Evolutionary conservation across 2,329 filamentous ascomycete species (phyloP), one percentile per base, ranked within the genome.

Genomic region (Sporothrix euskadiensis): DNA sequence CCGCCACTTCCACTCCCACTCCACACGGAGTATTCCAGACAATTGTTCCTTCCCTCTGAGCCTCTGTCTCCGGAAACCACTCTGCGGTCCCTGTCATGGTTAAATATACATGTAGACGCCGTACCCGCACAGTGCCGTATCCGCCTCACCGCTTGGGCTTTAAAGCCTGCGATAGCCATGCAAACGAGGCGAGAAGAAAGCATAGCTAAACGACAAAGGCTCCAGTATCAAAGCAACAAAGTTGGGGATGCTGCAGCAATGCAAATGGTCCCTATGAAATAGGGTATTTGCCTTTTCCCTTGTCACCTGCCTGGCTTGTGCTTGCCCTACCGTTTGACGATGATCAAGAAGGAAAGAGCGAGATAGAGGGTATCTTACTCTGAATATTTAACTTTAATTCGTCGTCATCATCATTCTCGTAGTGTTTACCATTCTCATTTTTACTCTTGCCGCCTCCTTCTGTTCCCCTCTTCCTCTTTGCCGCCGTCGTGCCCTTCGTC

Each of bases 71-170:
- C 10, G 22, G 39, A 65, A 66, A 12, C 61, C 61, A 30, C 22
- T 14, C 5, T 4, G 9, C 6, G 30, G 3, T 49, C 44, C 41
- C 22, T 16, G 16, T 2, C 30, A 35, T 35, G 35, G 35, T 4
- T 3, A 14, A 44, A 14, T 32, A 49, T 47, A 56, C 66, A 69
- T 73, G 56, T 54, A 39, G 66, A 30, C 22, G 66, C 71, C 47
- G 73, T 74, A 39, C 12, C 69, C 69, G 73, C 74, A 75, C 72
- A 69, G 70, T 74, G 72, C 71, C 59, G 56, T 52, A 75, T 30
- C 49, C 35, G n/a, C 5, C 30, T 22, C 32, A 22, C 69, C 57
- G 63, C 69, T 71, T 59, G 44, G 39, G 41, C 30, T 35, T 10
- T 39, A 14, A 3, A 14, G 56, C 56, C 56, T 59, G 30, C 35